Percentiles rank a stretch among this genome's conserved stretches.
Conservation (phyloP, 306 rosid species). For the Pterocarpus santalinus region DNA sequence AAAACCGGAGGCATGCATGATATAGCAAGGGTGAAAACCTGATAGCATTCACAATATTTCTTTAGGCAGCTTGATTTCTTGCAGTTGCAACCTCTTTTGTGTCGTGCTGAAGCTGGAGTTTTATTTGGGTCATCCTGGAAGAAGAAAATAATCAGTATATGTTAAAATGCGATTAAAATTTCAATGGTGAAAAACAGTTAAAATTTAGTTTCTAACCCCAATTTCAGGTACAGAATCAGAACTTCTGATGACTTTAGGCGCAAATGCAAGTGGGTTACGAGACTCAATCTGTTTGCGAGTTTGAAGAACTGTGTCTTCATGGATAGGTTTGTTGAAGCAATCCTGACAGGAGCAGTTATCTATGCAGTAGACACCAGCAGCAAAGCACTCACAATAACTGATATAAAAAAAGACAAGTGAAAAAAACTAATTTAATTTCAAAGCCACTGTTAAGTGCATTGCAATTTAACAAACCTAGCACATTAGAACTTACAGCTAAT, state of each 20-base stretch:
- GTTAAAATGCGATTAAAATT: conserved; percentile 20
- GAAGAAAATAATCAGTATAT: conserved; percentile 37
- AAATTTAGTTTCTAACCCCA: conserved; percentile 68
- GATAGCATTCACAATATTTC: conserved; percentile 97
- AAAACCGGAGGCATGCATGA: conserved; percentile 23
- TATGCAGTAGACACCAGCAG: conserved; percentile 89
- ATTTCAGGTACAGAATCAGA: conserved; percentile 70
- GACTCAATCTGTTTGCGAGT: conserved; percentile 90
- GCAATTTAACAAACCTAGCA: conserved; percentile 13
- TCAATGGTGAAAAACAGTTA: conserved; percentile 23
- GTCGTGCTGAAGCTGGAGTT: conserved; percentile 93
- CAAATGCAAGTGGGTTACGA: conserved; percentile 97
- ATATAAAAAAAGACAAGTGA: background rate
- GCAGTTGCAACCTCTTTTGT: conserved; percentile 98
- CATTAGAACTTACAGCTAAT: background rate
- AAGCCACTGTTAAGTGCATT: background rate
- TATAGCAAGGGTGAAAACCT: conserved; percentile 61
- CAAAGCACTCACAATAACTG: conserved; percentile 96
- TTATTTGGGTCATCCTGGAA: conserved; percentile 83
- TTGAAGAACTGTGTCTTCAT: conserved; percentile 83
- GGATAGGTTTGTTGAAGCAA: conserved; percentile 86
- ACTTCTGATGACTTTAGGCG: conserved; percentile 92
- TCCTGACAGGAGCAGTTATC: conserved; percentile 92
- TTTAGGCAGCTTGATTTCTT: conserved; percentile 91
- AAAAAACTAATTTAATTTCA: conserved; percentile 9